Conservation (phyloP, 1,284 basidiomycete species). For the Rugosomyces carneus region DNA sequence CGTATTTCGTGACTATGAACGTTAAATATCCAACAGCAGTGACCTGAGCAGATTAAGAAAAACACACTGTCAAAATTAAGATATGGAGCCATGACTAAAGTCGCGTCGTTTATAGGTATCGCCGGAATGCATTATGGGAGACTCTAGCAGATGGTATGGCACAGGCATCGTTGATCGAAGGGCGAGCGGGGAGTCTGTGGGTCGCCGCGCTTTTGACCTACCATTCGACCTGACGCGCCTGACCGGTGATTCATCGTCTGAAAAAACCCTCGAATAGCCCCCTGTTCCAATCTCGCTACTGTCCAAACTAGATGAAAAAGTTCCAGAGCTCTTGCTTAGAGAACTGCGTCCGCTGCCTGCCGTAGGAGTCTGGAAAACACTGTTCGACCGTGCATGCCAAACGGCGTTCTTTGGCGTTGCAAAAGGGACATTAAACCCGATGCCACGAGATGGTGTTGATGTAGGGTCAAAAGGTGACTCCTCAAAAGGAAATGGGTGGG, state of each 20-base stretch:
- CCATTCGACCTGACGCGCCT: constrained; percentile 22
- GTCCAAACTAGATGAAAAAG: constrained; percentile 23
- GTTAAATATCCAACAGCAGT: no score
- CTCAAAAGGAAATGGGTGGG: constrained; percentile 18
- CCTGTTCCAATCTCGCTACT: constrained; percentile 26
- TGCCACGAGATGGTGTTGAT: constrained; percentile 67
- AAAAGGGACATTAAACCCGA: constrained; percentile 49
- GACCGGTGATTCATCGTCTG: constrained; percentile 32
- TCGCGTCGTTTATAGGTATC: constrained; percentile 13
- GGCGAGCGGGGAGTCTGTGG: constrained; percentile 23
- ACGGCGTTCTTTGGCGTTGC: constrained; percentile 51
- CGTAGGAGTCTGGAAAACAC: constrained; percentile 46
- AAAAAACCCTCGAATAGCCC: constrained; percentile 20
- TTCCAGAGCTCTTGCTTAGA: constrained; percentile 22
- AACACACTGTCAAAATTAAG: background rate
- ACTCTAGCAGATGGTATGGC: constrained; percentile 23
- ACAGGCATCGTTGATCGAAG: constrained; percentile 17
- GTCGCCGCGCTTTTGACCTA: constrained; percentile 14
- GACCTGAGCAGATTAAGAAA: no score
- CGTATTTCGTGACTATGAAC: no score
- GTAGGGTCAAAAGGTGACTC: constrained; percentile 64
- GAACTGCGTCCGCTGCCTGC: constrained; percentile 23
- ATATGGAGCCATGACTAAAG: constrained; percentile 4
- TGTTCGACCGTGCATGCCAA: constrained; percentile 36
- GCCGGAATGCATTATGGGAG: constrained; percentile 28